phyloP scores from a whole-genome alignment of 2,329 filamentous ascomycete genomes.

The Penicillium janthinellum region DNA sequence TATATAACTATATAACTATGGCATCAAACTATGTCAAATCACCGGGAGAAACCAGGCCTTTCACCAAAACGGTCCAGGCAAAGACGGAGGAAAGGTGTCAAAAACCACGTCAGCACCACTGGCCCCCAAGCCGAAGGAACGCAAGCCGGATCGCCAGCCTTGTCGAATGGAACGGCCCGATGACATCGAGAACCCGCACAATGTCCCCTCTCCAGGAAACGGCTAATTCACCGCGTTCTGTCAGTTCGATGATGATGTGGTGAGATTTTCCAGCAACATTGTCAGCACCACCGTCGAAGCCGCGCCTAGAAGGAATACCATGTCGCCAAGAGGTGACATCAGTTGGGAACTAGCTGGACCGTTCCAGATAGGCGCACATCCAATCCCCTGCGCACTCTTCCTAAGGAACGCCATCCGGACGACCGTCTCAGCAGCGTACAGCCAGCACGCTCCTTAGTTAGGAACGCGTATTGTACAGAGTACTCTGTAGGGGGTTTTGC shows the following conservation, averaged over 20 bases:
- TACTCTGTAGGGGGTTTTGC: conserved; percentile 4
- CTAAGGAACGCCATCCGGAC: no score
- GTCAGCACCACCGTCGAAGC: conserved; percentile 4
- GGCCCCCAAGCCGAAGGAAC: background rate
- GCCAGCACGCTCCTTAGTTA: no score
- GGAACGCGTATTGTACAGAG: background rate
- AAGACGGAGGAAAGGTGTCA: background rate
- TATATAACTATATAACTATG: no score
- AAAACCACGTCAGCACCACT: background rate
- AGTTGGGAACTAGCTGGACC: background rate
- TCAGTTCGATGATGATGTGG: conserved; percentile 10
- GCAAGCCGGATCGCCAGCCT: background rate
- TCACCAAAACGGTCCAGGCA: background rate
- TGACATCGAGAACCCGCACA: conserved; percentile 35
- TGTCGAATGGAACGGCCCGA: background rate
- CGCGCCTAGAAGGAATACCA: background rate
- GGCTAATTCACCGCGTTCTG: conserved; percentile 30
- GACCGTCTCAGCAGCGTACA: no score
- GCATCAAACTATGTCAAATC: background rate
- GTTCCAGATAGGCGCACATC: background rate
- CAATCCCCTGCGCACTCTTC: background rate
- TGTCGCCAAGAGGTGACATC: conserved; percentile 5
- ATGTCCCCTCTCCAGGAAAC: conserved; percentile 36
- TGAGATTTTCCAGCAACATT: conserved; percentile 4
- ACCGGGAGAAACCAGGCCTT: background rate